Evolutionary conservation across 371 early-diverging fungal genomes (phyloP), one percentile per base, ranked within the genome.

Genomic region (Rhizopus sp.): DNA sequence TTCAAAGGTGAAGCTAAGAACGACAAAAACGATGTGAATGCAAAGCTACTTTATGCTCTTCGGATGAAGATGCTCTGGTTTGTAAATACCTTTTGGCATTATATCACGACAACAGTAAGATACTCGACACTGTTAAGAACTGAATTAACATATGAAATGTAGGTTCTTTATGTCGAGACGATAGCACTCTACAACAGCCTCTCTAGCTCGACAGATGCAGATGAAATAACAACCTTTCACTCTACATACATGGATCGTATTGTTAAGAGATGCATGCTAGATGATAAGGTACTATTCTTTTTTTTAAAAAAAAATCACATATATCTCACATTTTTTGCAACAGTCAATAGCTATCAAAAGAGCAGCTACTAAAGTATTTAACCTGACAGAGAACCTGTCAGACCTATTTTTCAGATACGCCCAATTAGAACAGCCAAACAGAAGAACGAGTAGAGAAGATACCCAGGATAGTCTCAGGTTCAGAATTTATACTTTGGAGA

Each of bases 21-120:
- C n/a, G 50, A 50, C 13, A 56, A 59, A 12, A 52, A 33, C 17
- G 56, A 59, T 49, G 29, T 16, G 7, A 41, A 53, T 29, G 40
- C 55, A 6, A 67, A 59, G 53, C 17, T 34, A 6, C 67, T 78
- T 51, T 76, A 78, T 60, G 61, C 72, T 0, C 40, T 81, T 48
- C 64, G 81, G 7, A 68, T 78, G 65, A 69, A 63, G 7, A 58
- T 81, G 15, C 58, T 81, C 6, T 81, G 81, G 81, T 78, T 81
- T 59, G 63, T 81, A 3, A 77, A 81, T 53, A 60, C 72, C 10
- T 66, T 81, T 48, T 78, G 75, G 72, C 55, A 74, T 37, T 81
- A 81, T 56, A 52, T 74, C 5, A 75, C 78, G 77, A 77, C 75
- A 8, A 81, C 79, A 5, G 81, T 77, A 64, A 56, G 62, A 16